A percentile compares a stretch with the other conserved stretches of the same genome.
Evolutionary conservation across 2,329 filamentous ascomycete genomes (phyloP).

Genomic region (Esteya vermicola): DNA sequence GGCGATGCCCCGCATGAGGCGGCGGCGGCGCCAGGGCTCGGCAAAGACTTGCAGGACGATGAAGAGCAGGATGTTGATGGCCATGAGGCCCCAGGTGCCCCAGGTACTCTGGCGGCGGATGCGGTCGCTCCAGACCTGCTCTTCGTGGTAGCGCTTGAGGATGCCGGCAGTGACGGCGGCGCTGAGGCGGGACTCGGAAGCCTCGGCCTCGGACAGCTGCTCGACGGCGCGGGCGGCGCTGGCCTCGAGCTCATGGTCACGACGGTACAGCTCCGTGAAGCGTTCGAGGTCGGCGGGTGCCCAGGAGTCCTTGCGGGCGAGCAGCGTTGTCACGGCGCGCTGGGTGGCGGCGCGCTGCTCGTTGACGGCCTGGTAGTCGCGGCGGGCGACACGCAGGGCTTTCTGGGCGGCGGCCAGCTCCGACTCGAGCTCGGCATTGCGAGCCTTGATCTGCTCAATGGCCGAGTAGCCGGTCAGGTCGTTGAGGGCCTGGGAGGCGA

Average conservation of each 20-base stretch:
- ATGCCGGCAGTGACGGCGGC: slow-evolving; percentile 69
- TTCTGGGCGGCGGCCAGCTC: slow-evolving; percentile 44
- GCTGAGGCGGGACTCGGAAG: slow-evolving; percentile 62
- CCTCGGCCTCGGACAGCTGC: slow-evolving; percentile 60
- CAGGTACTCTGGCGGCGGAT: slow-evolving; percentile 93
- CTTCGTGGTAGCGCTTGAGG: slow-evolving; percentile 86
- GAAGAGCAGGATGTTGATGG: slow-evolving; percentile 83
- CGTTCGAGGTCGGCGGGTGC: slow-evolving; percentile 74
- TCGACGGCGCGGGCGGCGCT: slow-evolving; percentile 58
- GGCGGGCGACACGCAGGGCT: slow-evolving; percentile 56
- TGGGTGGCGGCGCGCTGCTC: slow-evolving; percentile 75
- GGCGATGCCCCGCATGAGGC: slow-evolving; percentile 72
- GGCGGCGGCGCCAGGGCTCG: slow-evolving; percentile 76
- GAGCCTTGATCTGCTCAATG: slow-evolving; percentile 71
- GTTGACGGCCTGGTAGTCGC: slow-evolving; percentile 70
- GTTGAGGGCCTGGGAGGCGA: slow-evolving; percentile 79
- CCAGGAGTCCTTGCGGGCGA: slow-evolving; percentile 92
- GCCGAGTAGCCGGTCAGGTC: slow-evolving; percentile 87
- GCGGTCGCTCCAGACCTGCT: slow-evolving; percentile 98
- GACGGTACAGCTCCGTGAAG: slow-evolving; percentile 84
- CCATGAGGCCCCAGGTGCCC: slow-evolving; percentile 98
- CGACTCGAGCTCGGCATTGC: slow-evolving; percentile 55
- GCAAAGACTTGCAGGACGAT: slow-evolving; percentile 76
- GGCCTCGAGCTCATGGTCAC: slow-evolving; percentile 86
- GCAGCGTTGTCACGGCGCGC: slow-evolving; percentile 84